Base-by-base conservation (phyloP, 139 green algal genomes). In the Spirogloea muscicola region DNA sequence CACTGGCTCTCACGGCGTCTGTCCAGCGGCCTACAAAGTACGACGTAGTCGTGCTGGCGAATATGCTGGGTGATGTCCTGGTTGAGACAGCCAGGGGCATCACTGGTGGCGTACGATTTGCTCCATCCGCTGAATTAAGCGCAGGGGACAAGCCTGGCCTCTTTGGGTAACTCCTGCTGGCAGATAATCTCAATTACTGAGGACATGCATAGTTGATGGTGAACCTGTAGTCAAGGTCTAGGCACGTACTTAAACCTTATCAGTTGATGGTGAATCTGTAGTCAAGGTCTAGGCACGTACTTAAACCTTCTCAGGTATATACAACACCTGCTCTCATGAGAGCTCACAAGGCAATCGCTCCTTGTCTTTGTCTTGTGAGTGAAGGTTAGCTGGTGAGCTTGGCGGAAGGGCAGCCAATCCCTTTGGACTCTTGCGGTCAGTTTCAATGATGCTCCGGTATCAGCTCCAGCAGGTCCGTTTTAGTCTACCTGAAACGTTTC, bases 11-110 rank as follows among this genome's bases (percentile, higher is more conserved):
- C n/a, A n/a, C n/a, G n/a, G n/a, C n/a, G n/a, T n/a, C n/a, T n/a
- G n/a, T 58, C 18, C 57, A 65, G 57, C 13, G 18, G 13, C 57
- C 57, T 18, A 16, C 57, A 13, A 13, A 18, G 13, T 65, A 65
- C 31, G 57, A 65, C 57, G 36, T 44, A 16, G 57, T 65, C 13
- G 16, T 13, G 13, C 13, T 44, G 36, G 57, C 13, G 13, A 65
- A 65, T 65, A 42, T 65, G 57, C 33, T 65, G 33, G 57, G 57
- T 16, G 57, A 65, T 44, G 16, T 65, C 16, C 57, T 65, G 27
- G 57, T 65, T 13, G 57, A 65, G 36, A n/a, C 31, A 16, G 57
- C 57, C 29, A 13, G 57, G 13, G 57, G 57, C 13, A 65, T 65
- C 57, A 65, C 57, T 13, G 57, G 57, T n/a, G 57, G 57, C 33